Evolutionary conservation across 345 rosid species (phyloP), one percentile per base, ranked within the genome.

Genomic region (Passiflora organensis): DNA sequence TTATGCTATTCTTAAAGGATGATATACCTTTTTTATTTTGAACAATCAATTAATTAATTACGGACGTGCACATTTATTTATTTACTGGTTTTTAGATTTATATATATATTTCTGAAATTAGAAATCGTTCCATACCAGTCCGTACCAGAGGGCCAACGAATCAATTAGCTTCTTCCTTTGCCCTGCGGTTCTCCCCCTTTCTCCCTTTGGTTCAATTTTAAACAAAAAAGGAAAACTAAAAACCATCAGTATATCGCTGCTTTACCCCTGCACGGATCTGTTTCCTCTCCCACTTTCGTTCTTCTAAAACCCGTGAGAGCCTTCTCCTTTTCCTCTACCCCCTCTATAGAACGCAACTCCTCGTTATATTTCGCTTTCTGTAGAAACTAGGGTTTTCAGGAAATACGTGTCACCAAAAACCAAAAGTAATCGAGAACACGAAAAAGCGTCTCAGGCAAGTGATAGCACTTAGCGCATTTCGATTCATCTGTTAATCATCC

Each of bases 311-410:
- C 63, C 46, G 53, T 50, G 53, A 74, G 48, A 18, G n/a, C 59
- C 53, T 47, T 58, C 69, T 12, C 13, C 2, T 16, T 8, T 8
- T 19, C 13, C 4, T 6, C 51, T 42, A 20, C 37, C 21, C 13
- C 15, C 4, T 23, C 6, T 1, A n/a, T 12, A 18, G 10, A 36
- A 32, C 28, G 15, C 15, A 13, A 6, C n/a, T 34, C 13, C n/a
- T n/a, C n/a, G n/a, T n/a, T n/a, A n/a, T n/a, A n/a, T 51, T 5
- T 5, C 38, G 21, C 46, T 51, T 44, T 43, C 18, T 19, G 32
- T 43, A 43, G 13, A 46, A 51, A 11, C 74, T 79, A 79, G 81
- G 84, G 84, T 76, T 80, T 76, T 50, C 18, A 24, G 16, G 32
- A 28, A 23, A 16, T 17, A 19, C 63, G 34, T 8, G 34, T 8